Evolutionary conservation across 352 stramenopile genomes (phyloP), one percentile per base, ranked within the genome.

Genomic region (Globisporangium paroecandrum): DNA sequence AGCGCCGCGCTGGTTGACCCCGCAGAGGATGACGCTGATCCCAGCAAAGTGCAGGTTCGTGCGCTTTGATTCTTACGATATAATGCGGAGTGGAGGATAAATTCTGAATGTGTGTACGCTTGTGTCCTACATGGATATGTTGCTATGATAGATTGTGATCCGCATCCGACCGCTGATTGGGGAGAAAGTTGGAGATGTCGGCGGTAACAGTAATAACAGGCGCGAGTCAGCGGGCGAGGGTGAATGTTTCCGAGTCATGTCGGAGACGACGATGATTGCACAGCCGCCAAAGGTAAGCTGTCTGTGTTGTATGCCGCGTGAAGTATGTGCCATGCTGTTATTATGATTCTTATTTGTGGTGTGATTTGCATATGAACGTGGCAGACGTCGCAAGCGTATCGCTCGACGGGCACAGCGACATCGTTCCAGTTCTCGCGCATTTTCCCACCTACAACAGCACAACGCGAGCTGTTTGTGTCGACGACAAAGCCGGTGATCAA

Each of bases 401-500:
- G 85, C 10, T 90, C 87, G 20, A 93, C 84, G 1, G 85, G 86
- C 34, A 88, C 82, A 4, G 84, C 87, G 56, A 91, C 81, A 58
- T 85, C 77, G 34, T 95, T 95, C 70, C 82, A 90, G 53, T 95
- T 95, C 64, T 86, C 87, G 20, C 81, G 78, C 43, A 94, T 98
- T n/a, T 98, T 98, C 70, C 69, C 72, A 22, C 66, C 76, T 15
- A 54, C 78, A 22, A 96, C 90, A 15, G 72, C 77, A 22, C 97
- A 99, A 71, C 75, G 79, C 24, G 85, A 98, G 67, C 77, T 99
- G 22, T 99, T 99, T 67, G 78, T 93, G 15, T 81, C 75, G 22
- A 95, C 96, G 1, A 97, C 91, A 29, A 75, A 81, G 53, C 94
- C 94, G 18, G 88, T 99, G 43, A 76, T 99, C 7, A 79, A 98